Percentiles rank a stretch among this genome's conserved stretches.
Evolutionary conservation across 495 filamentous ascomycete genomes (phyloP).

Genomic region (Penicillium taxi): DNA sequence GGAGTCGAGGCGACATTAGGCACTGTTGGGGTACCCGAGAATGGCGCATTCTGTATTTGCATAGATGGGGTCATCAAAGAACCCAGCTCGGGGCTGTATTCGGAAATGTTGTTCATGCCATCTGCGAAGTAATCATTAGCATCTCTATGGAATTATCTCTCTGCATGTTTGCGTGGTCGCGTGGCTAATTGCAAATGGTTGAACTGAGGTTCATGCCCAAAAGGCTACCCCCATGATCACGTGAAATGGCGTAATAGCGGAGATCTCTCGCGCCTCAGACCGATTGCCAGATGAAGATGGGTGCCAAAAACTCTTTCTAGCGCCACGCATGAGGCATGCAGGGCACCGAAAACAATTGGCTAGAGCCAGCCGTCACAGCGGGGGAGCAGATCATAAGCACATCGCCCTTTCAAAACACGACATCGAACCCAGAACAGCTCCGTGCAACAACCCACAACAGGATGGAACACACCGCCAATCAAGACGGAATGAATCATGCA

Average conservation of each 20-base stretch:
- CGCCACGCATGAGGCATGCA: constrained; percentile 18
- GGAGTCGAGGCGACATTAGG: constrained; percentile 20
- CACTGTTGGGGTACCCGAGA: constrained; percentile 17
- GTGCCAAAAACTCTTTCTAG: constrained; percentile 6
- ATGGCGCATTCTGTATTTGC: constrained; percentile 25
- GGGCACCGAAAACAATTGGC: constrained; percentile 5
- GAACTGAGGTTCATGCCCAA: neutral
- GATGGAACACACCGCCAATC: constrained; percentile 7
- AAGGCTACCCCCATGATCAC: constrained; percentile 18
- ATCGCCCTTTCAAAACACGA: constrained; percentile 9
- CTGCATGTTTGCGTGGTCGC: constrained; percentile 8
- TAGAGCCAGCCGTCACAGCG: constrained; percentile 7
- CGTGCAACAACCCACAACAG: constrained; percentile 1
- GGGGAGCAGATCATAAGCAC: neutral
- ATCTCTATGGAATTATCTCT: constrained; percentile 4
- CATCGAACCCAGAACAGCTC: constrained; percentile 12
- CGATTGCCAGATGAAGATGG: constrained; percentile 16
- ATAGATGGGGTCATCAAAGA: constrained; percentile 16
- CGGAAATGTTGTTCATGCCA: constrained; percentile 32
- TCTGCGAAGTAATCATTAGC: constrained; percentile 19
- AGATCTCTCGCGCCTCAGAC: constrained; percentile 17
- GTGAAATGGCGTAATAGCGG: constrained; percentile 38
- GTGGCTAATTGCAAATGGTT: constrained; percentile 7
- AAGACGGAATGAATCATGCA: neutral
- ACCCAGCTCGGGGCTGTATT: constrained; percentile 28